phyloP scores from a whole-genome alignment of 1,139 yeast species.

The Magnusiomyces clavatus region DNA sequence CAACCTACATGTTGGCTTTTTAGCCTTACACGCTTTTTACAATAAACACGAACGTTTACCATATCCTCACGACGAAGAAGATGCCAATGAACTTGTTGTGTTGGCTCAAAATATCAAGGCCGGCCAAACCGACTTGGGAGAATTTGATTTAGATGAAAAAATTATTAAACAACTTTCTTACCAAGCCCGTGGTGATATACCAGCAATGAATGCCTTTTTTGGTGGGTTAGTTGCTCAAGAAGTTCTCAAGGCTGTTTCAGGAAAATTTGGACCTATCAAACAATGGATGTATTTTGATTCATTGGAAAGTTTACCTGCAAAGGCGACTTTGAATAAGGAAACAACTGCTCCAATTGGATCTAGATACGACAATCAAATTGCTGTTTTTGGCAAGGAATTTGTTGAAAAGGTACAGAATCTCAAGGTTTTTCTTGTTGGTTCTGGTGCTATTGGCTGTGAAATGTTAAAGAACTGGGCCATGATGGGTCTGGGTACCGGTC shows the following conservation, averaged over 20 bases:
- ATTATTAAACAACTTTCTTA: constrained; percentile 65
- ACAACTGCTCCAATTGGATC: constrained; percentile 69
- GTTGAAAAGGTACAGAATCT: constrained; percentile 68
- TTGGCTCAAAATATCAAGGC: constrained; percentile 53
- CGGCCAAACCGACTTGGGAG: constrained; percentile 49
- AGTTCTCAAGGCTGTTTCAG: constrained; percentile 88
- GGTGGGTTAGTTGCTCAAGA: constrained; percentile 98
- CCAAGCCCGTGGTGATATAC: constrained; percentile 88
- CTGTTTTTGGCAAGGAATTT: constrained; percentile 80
- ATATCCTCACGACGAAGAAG: constrained; percentile 64
- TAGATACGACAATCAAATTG: constrained; percentile 88
- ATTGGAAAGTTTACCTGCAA: constrained; percentile 74
- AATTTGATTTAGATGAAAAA: constrained; percentile 52
- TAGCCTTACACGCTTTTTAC: constrained; percentile 74
- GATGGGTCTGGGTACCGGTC: constrained; percentile 92
- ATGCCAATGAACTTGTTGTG: constrained; percentile 60
- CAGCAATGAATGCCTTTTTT: constrained; percentile 80
- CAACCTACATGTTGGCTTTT: constrained; percentile 85
- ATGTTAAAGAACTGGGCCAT: constrained; percentile 98
- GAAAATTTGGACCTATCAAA: constrained; percentile 84
- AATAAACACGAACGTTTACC: constrained; percentile 66
- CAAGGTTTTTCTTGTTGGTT: constrained; percentile 85
- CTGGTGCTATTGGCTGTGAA: constrained; percentile 99
- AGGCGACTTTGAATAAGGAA: constrained; percentile 53
- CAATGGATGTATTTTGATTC: constrained; percentile 94